These are phyloP conservation scores for Parasitella parasitica DNA, from an alignment of 371 early-diverging fungal species.

Conservation along the genomic window DNA sequence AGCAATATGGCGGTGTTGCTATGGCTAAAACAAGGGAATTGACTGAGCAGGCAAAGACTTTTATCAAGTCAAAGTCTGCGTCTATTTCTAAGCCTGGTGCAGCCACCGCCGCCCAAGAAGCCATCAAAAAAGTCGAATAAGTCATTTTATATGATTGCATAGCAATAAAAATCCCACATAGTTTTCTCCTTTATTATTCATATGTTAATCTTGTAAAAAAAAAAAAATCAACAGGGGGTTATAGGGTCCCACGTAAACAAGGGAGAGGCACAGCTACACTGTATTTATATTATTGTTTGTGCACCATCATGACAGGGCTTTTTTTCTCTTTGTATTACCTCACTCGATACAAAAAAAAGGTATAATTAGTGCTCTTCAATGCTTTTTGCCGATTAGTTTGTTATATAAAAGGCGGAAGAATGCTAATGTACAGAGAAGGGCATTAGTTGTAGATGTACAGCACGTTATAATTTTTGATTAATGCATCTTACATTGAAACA, in stretches of 20 bases:
- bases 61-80: conserved; percentile 8
- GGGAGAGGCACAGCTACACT: too few species aligned
- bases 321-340: background rate
- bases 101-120: background rate
- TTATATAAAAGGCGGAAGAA: background rate
- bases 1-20: conserved; percentile 36
- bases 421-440: background rate
- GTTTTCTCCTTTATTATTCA: background rate
- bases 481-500: background rate
- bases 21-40: conserved; percentile 28
- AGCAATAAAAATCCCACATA: background rate
- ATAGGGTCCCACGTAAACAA: too few species aligned
- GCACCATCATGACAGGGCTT: background rate
- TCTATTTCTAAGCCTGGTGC: background rate
- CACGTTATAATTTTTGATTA: too few species aligned
- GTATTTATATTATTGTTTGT: too few species aligned
- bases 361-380: background rate
- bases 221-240: background rate
- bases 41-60: conserved; percentile 3
- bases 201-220: background rate
- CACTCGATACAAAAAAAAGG: background rate
- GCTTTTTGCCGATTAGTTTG: background rate
- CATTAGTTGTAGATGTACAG: too few species aligned
- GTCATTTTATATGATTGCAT: too few species aligned
- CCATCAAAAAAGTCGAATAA: conserved; percentile 14